These are phyloP conservation scores for Cystofilobasidium capitatum DNA, from an alignment of 768 basidiomycete species.

Conservation along the genomic window DNA sequence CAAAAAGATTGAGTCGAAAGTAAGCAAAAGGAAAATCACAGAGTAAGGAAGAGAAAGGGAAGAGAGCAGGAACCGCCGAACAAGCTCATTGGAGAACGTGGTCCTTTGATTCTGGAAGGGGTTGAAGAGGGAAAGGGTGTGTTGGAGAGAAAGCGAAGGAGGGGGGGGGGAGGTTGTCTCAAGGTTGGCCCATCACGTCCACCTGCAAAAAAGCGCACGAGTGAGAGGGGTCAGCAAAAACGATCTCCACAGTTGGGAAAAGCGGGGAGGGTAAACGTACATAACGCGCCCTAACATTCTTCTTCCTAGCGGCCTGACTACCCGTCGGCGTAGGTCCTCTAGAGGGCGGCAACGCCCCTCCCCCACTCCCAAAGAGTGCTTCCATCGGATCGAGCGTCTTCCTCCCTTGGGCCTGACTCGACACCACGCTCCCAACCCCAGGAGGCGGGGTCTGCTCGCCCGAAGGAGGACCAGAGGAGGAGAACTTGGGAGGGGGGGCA, in stretches of 20 bases:
- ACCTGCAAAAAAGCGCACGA: neutral
- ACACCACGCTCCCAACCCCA: constrained; percentile 19
- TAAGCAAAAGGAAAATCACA: too few relatives aligned
- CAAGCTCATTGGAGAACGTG: too few relatives aligned
- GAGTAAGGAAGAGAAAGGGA: too few relatives aligned
- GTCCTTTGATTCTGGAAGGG: too few relatives aligned
- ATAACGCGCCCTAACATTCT: constrained; percentile 69
- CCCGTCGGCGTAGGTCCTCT: constrained; percentile 49
- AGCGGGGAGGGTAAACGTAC: constrained; percentile 42
- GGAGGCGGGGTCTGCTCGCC: constrained; percentile 28
- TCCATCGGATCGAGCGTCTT: neutral
- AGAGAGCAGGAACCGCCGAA: too few relatives aligned
- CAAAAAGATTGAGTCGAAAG: too few relatives aligned
- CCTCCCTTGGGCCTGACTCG: constrained; percentile 8
- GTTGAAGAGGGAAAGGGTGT: too few relatives aligned
- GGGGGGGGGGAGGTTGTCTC: too few relatives aligned
- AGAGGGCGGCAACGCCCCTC: constrained; percentile 42
- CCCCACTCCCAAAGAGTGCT: constrained; percentile 1
- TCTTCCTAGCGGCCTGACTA: constrained; percentile 52
- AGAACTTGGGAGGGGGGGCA: constrained; percentile 49
- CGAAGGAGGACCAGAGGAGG: constrained; percentile 40
- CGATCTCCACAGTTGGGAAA: neutral
- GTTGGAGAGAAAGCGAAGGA: too few relatives aligned
- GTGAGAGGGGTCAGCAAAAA: neutral
- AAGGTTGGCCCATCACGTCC: constrained; percentile 19